Conservation (phyloP, 768 basidiomycete genomes). For the Hemileccinum rubropunctum region DNA sequence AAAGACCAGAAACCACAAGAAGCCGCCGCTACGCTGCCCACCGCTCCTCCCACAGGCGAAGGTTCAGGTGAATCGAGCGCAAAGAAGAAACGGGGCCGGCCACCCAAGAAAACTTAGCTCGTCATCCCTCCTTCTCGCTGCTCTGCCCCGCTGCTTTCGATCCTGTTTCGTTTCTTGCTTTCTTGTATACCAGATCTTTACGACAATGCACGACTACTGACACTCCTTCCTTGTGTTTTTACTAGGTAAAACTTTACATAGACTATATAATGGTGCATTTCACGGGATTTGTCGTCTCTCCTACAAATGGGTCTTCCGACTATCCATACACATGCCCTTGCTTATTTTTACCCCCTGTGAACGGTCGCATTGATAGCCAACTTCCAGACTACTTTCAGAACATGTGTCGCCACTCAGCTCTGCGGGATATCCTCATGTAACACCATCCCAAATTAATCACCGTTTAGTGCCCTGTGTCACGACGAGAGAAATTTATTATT, state of each 20-base stretch:
- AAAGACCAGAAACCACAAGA: slow-evolving; percentile 55
- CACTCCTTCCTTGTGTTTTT: slow-evolving; percentile 34
- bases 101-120: slow-evolving; percentile 44
- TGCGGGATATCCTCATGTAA: slow-evolving; percentile 34
- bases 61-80: slow-evolving; percentile 46
- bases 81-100: slow-evolving; percentile 75
- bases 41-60: slow-evolving; percentile 30
- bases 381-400: slow-evolving; percentile 19
- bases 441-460: slow-evolving; percentile 34
- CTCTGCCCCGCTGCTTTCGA: slow-evolving; percentile 20
- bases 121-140: slow-evolving; percentile 5
- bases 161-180: slow-evolving; percentile 32
- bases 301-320: slow-evolving; percentile 8
- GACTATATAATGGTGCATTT: slow-evolving; percentile 33
- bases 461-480: slow-evolving; percentile 25
- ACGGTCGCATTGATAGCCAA: slow-evolving; percentile 15
- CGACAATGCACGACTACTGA: slow-evolving; percentile 34
- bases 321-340: slow-evolving; percentile 17
- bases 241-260: slow-evolving; percentile 34
- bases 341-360: slow-evolving; percentile 36
- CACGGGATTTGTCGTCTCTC: slow-evolving; percentile 23
- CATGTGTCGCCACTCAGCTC: slow-evolving; percentile 23
- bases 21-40: slow-evolving; percentile 35
- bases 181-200: slow-evolving; percentile 35
- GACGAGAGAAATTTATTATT: slow-evolving; percentile 20